These are phyloP conservation scores for Scedosporium boydii DNA, from an alignment of 2,329 filamentous ascomycete species.

Conservation along the genomic window DNA sequence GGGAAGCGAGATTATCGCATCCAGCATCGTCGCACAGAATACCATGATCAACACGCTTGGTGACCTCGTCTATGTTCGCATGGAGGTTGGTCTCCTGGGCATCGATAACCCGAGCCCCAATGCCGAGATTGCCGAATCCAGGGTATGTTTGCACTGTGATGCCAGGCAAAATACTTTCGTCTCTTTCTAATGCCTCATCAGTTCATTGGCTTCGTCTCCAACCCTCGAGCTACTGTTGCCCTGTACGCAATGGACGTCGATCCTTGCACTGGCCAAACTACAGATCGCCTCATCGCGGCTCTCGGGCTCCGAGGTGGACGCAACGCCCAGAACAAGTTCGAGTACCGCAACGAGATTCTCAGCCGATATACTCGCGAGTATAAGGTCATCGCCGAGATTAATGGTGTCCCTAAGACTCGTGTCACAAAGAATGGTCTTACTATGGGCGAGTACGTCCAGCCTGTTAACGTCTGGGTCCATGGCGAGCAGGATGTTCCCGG, in stretches of 20 bases:
- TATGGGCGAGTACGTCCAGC: conserved; percentile 24
- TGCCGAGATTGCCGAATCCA: conserved; percentile 24
- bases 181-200: conserved; percentile 3
- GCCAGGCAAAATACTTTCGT: not conserved
- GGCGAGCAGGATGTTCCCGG: conserved; percentile 26
- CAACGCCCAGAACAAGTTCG: conserved; percentile 26
- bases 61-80: conserved; percentile 23
- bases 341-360: conserved; percentile 23
- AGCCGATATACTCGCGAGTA: conserved; percentile 25
- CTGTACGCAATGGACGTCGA: conserved; percentile 26
- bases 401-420: conserved; percentile 19
- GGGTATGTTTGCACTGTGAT: conserved; percentile 15
- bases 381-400: conserved; percentile 20
- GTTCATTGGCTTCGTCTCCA: conserved; percentile 25
- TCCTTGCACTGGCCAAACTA: conserved; percentile 24
- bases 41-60: conserved; percentile 23
- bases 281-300: conserved; percentile 23
- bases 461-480: conserved; percentile 26
- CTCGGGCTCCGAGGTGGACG: conserved; percentile 20
- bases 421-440: conserved; percentile 23
- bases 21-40: conserved; percentile 25
- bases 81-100: conserved; percentile 24
- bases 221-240: conserved; percentile 20
- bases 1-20: conserved; percentile 22
- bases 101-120: conserved; percentile 24